These are phyloP conservation scores for Pinus albicaulis DNA, from an alignment of 75 land plant species.

Conservation along the genomic window DNA sequence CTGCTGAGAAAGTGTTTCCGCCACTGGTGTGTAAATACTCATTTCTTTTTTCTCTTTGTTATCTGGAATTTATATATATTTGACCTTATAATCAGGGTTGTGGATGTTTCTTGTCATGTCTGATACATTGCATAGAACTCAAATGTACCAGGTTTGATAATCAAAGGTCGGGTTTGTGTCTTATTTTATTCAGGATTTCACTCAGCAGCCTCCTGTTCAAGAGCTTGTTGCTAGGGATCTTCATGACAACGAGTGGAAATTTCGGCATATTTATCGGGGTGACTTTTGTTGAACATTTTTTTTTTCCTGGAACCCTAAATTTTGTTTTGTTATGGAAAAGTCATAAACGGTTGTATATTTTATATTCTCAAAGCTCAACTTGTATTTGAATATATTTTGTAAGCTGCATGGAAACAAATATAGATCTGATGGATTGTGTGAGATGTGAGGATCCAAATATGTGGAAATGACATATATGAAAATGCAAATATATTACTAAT, in stretches of 20 bases:
- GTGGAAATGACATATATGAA: too few species aligned
- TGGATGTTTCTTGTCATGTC: not conserved
- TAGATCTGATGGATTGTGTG: too few species aligned
- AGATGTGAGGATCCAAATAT: too few species aligned
- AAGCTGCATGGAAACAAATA: too few species aligned
- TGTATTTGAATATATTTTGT: too few species aligned
- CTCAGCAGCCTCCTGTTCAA: slow-evolving; percentile 86
- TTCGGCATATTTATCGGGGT: slow-evolving; percentile 93
- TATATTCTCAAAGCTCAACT: too few species aligned
- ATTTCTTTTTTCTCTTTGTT: not conserved
- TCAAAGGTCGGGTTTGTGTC: not conserved
- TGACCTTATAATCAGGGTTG: not conserved
- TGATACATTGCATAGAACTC: not conserved
- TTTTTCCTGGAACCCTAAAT: not conserved
- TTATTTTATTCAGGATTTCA: slow-evolving; percentile 48
- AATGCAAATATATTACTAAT: too few species aligned
- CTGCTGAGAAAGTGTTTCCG: slow-evolving; percentile 73
- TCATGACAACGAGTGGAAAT: slow-evolving; percentile 83
- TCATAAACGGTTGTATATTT: too few species aligned
- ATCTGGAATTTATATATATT: slow-evolving; percentile 2
- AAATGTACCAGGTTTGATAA: not conserved
- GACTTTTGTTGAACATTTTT: slow-evolving; percentile 5
- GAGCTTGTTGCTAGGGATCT: slow-evolving; percentile 84
- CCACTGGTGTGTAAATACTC: slow-evolving; percentile 30
- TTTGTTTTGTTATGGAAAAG: too few species aligned